A percentile compares a stretch with the other conserved stretches of the same genome.
Conservation (phyloP, 148 eudicot genomes). For the Agrostemma githago region DNA sequence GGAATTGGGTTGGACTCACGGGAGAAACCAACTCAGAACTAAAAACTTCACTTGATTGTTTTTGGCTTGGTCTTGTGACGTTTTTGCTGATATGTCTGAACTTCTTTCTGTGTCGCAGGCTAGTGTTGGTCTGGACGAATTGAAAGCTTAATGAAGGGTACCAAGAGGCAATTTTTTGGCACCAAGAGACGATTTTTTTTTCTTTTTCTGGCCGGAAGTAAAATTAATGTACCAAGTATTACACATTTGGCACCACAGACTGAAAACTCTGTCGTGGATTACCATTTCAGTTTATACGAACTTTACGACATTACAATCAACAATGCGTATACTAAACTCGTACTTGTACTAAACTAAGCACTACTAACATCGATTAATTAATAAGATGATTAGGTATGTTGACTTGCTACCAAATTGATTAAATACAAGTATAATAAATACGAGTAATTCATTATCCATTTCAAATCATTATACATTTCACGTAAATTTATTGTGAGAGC, state of each 20-base stretch:
- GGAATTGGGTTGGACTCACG: neutral
- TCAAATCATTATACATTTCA: too few species aligned
- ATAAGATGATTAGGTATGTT: too few species aligned
- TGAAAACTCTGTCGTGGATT: neutral
- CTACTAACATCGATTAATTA: too few species aligned
- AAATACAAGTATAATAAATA: too few species aligned
- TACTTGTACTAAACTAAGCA: too few species aligned
- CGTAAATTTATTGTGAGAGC: too few species aligned
- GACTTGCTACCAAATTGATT: too few species aligned
- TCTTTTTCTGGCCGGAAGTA: neutral
- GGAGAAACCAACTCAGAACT: neutral
- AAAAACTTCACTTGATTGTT: neutral
- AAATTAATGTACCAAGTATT: neutral
- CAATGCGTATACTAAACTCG: neutral
- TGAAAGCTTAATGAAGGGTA: conserved; percentile 41
- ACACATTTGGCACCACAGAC: neutral
- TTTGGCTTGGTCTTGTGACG: conserved; percentile 23
- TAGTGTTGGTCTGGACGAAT: conserved; percentile 46
- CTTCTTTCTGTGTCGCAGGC: conserved; percentile 38
- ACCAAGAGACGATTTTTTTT: too few species aligned
- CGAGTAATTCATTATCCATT: too few species aligned
- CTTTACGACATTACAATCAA: neutral
- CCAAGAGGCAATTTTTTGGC: neutral
- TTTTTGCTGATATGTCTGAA: neutral
- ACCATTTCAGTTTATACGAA: neutral